A percentile compares a stretch with the other conserved stretches of the same genome.
Evolutionary conservation across 2,329 filamentous ascomycete genomes (phyloP).

Genomic region (Metarhizium album): DNA sequence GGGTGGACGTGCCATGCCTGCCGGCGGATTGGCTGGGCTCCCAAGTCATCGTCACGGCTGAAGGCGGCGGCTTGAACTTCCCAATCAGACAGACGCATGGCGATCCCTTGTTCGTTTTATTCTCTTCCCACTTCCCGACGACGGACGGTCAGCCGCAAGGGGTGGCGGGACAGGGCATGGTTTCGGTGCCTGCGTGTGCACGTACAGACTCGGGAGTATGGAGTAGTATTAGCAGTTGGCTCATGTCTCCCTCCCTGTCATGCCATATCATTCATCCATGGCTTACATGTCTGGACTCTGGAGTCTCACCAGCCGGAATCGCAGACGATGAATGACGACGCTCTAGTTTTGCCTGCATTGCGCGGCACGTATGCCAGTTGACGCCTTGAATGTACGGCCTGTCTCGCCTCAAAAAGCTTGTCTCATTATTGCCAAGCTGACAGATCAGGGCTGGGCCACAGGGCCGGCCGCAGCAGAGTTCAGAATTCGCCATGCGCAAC

Average conservation of each 20-base stretch:
- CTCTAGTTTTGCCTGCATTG: background rate
- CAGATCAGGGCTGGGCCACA: background rate
- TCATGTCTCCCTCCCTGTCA: too few species aligned
- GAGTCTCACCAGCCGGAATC: too few species aligned
- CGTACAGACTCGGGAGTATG: background rate
- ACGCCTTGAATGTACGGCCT: background rate
- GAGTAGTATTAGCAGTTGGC: too few species aligned
- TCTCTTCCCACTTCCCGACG: conserved; percentile 2
- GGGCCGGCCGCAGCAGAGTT: too few species aligned
- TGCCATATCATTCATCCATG: too few species aligned
- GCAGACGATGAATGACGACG: background rate
- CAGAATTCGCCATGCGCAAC: too few species aligned
- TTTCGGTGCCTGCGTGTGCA: too few species aligned
- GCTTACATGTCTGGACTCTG: too few species aligned
- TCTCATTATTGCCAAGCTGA: background rate
- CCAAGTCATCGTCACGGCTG: background rate
- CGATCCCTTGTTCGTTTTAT: background rate
- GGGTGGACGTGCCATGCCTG: too few species aligned
- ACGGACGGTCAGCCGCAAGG: conserved; percentile 5
- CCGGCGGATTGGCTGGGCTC: background rate
- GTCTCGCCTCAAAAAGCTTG: background rate
- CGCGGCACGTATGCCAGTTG: background rate
- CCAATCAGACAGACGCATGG: background rate
- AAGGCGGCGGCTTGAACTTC: background rate
- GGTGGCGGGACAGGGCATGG: background rate